Conservation (phyloP, 495 filamentous ascomycete species). For the Lasiosphaeriaceae sp. region DNA sequence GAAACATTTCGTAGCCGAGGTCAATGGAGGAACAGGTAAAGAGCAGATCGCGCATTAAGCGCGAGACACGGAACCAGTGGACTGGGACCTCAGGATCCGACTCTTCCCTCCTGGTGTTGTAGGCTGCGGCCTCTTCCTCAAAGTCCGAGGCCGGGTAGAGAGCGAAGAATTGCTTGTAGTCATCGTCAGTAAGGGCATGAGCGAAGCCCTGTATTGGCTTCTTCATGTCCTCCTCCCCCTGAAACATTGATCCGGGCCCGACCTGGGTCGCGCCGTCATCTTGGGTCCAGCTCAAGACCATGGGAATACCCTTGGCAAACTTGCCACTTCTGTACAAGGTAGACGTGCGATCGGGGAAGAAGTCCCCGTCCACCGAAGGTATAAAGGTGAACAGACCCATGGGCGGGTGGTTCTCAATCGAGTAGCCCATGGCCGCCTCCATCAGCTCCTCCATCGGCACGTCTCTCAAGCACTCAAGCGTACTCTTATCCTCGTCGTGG, state of each 20-base stretch:
- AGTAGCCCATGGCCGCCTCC: slow-evolving; percentile 21
- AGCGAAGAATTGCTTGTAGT: slow-evolving; percentile 19
- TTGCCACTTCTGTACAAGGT: slow-evolving; percentile 18
- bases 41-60: slow-evolving; percentile 26
- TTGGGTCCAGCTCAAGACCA: slow-evolving; percentile 28
- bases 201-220: slow-evolving; percentile 11
- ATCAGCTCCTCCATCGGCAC: slow-evolving; percentile 29
- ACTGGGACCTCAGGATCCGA: slow-evolving; percentile 18
- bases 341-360: slow-evolving; percentile 22
- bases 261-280: slow-evolving; percentile 27
- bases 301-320: slow-evolving; percentile 29
- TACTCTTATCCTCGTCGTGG: slow-evolving; percentile 17
- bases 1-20: slow-evolving; percentile 21
- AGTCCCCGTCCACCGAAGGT: slow-evolving; percentile 27
- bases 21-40: slow-evolving; percentile 31
- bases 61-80: slow-evolving; percentile 27
- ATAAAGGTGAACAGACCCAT: slow-evolving; percentile 24
- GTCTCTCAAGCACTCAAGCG: slow-evolving; percentile 30
- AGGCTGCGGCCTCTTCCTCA: slow-evolving; percentile 12
- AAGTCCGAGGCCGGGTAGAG: slow-evolving; percentile 23
- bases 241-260: slow-evolving; percentile 13
- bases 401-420: slow-evolving; percentile 21
- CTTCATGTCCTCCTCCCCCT: slow-evolving; percentile 19
- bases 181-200: slow-evolving; percentile 11
- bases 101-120: slow-evolving; percentile 14